Conservation (phyloP, 306 rosid genomes). For the Cicer judaicum region DNA sequence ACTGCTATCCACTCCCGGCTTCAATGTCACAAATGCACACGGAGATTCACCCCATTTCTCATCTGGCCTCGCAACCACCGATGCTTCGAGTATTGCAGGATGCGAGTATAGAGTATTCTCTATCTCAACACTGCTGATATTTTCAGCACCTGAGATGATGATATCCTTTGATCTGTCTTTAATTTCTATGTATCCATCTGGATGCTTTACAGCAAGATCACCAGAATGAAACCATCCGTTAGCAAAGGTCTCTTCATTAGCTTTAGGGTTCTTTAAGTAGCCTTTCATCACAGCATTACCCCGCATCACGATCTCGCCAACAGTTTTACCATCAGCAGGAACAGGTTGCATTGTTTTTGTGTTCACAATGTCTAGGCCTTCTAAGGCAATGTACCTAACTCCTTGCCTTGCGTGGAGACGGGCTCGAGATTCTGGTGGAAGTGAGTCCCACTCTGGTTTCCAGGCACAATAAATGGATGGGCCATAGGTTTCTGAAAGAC, state of each 20-base stretch:
- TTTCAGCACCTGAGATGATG: slow-evolving; percentile 92
- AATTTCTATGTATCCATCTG: slow-evolving; percentile 87
- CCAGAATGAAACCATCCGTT: slow-evolving; percentile 94
- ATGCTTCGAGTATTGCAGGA: slow-evolving; percentile 71
- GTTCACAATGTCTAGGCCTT: slow-evolving; percentile 65
- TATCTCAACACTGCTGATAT: slow-evolving; percentile 89
- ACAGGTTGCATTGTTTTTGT: slow-evolving; percentile 74
- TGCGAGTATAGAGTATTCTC: slow-evolving; percentile 75
- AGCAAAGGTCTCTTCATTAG: slow-evolving; percentile 70
- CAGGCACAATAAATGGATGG: slow-evolving; percentile 84
- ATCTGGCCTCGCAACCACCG: slow-evolving; percentile 89
- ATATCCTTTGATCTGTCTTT: slow-evolving; percentile 96
- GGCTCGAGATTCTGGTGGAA: slow-evolving; percentile 67
- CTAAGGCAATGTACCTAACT: slow-evolving; percentile 72
- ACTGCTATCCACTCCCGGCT: slow-evolving; percentile 57
- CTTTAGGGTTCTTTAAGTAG: slow-evolving; percentile 85
- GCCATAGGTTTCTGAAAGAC: slow-evolving; percentile 89
- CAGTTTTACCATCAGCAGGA: slow-evolving; percentile 76
- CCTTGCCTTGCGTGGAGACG: slow-evolving; percentile 89
- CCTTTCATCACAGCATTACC: slow-evolving; percentile 94
- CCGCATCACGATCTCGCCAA: slow-evolving; percentile 89
- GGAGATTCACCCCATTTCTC: slow-evolving; percentile 90
- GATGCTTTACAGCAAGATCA: slow-evolving; percentile 88
- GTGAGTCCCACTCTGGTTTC: slow-evolving; percentile 93
- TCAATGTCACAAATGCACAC: slow-evolving; percentile 66